Percentiles rank a stretch among this genome's conserved stretches.
These are phyloP conservation scores for Ustilago nuda DNA, from an alignment of 1,284 basidiomycete genomes.

Conservation along the genomic window DNA sequence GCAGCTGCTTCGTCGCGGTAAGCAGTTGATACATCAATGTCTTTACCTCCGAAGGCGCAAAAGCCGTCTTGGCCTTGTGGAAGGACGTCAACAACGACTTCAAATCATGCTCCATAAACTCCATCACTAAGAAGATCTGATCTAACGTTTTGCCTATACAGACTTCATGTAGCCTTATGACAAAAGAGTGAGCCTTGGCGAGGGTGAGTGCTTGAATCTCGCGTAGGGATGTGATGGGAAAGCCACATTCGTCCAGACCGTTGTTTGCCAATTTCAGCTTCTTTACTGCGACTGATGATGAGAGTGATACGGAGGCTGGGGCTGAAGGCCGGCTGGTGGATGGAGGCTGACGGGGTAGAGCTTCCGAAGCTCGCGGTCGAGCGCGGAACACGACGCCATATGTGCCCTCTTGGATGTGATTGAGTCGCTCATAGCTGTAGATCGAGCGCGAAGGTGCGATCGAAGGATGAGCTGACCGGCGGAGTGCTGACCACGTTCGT, in stretches of 20 bases:
- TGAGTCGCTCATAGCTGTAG: conserved; percentile 73
- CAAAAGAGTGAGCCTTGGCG: conserved; percentile 80
- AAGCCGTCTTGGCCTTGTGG: conserved; percentile 87
- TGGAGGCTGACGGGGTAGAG: neutral
- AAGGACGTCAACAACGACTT: conserved; percentile 83
- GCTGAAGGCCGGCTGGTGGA: neutral
- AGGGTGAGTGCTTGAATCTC: conserved; percentile 94
- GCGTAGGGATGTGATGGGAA: conserved; percentile 94
- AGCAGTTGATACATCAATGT: conserved; percentile 92
- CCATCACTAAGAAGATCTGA: conserved; percentile 99
- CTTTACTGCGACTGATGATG: conserved; percentile 82
- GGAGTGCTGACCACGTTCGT: conserved; percentile 17
- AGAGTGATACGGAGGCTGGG: neutral
- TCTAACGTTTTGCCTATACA: conserved; percentile 99
- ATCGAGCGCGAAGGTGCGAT: conserved; percentile 60
- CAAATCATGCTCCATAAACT: conserved; percentile 99
- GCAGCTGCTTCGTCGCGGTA: conserved; percentile 91
- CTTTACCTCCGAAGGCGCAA: conserved; percentile 97
- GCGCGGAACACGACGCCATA: conserved; percentile 98
- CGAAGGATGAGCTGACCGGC: conserved; percentile 45
- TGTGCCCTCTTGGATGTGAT: conserved; percentile 98
- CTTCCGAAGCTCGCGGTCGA: conserved; percentile 66
- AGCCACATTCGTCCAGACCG: conserved; percentile 85
- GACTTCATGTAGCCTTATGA: conserved; percentile 93
- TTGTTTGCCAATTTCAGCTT: conserved; percentile 94